Base-by-base conservation (phyloP, 2,329 filamentous ascomycete genomes). In the Cladorrhinum sp. region DNA sequence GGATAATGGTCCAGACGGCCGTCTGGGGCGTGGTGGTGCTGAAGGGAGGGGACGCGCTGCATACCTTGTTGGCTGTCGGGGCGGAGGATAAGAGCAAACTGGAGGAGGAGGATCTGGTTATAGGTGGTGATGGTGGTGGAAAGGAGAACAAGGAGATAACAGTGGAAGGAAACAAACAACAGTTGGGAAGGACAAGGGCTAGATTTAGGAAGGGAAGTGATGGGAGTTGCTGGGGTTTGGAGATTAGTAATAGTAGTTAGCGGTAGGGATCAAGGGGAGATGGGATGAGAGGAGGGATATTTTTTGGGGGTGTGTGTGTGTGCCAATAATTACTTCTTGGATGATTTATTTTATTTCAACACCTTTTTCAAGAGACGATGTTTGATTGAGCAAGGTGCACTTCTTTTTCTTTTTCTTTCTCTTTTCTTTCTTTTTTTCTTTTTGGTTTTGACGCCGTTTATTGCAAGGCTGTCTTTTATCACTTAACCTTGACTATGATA, bases 41-140 rank as follows among this genome's bases (percentile, higher is more conserved):
- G 53, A 73, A 73, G 60, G 62, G 62, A 28, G 71, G 70, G n/a
- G 58, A 67, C 9, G 60, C 66, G 1, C 10, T 57, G 12, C 65
- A 69, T 10, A 50, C 66, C 12, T 55, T 73, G 21, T 61, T 72
- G 20, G 69, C 70, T n/a, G 57, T 73, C n/a, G 53, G 62, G 16
- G 60, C 67, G 8, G 61, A 63, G 1, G 66, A 65, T 28, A 65
- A 62, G 23, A 58, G 58, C 3, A 51, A 61, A 12, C 49, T 68
- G 4, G 65, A 69, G 55, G 58, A 60, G 12, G 42, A 55, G 24
- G 61, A 59, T 16, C 18, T 5, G 2, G 1, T 28, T 21, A 51
- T n/a, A 52, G 24, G 14, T 60, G 21, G 30, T 49, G 51, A 26
- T 62, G 10, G 36, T 61, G 9, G 26, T 39, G 39, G 28, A 5